Evolutionary conservation across 2,329 filamentous ascomycete species (phyloP).

Genomic region (Malbranchea cinnamomea): DNA sequence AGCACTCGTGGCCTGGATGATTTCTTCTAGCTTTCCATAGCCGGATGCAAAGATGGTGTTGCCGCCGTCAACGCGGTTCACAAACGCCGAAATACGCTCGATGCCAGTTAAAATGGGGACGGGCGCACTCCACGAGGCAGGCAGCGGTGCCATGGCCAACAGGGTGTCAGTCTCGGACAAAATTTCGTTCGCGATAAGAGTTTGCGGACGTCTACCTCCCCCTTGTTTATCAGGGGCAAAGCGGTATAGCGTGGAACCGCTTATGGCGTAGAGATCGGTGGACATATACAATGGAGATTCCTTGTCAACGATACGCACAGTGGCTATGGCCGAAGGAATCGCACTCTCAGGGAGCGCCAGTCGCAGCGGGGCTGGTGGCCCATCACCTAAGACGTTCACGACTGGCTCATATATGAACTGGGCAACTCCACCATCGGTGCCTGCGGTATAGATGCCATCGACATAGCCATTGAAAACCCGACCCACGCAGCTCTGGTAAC

Average conservation of each 20-base stretch:
- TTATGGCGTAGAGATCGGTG: constrained; percentile 3
- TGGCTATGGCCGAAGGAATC: constrained; percentile 3
- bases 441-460: neutral
- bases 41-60: constrained; percentile 2
- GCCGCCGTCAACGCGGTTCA: neutral
- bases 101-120: constrained; percentile 1
- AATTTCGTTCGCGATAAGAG: neutral
- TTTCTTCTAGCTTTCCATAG: neutral
- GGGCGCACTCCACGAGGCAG: constrained; percentile 1
- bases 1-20: neutral
- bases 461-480: neutral
- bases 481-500: neutral
- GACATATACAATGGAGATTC: neutral
- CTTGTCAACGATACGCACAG: constrained; percentile 1
- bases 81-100: constrained; percentile 1
- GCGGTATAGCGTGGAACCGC: constrained; percentile 1
- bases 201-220: neutral
- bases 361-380: neutral
- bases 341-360: neutral
- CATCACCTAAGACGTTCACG: neutral
- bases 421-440: neutral
- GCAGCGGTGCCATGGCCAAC: neutral
- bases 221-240: constrained; percentile 3
- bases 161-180: neutral
- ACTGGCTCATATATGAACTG: constrained; percentile 2